A percentile compares a stretch with the other conserved stretches of the same genome.
Conservation (phyloP, 192 early-diverging fungal species). For the Geranomyces variabilis region DNA sequence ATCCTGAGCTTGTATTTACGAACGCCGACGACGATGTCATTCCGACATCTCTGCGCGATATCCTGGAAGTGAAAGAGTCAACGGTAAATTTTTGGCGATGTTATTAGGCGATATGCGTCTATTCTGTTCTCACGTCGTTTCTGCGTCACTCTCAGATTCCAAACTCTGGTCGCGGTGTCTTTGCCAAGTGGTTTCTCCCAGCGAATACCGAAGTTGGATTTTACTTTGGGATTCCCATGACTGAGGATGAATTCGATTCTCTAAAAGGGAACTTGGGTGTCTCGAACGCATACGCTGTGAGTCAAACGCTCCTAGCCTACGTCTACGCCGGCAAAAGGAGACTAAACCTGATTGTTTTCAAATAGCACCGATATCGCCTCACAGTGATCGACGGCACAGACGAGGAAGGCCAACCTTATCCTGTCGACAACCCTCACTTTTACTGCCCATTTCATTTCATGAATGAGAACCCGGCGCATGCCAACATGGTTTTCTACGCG, state of each 20-base stretch:
- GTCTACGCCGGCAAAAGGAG: too few species aligned
- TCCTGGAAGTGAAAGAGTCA: slow-evolving; percentile 46
- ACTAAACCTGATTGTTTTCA: too few species aligned
- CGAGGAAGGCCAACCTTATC: slow-evolving; percentile 72
- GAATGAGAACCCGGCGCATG: slow-evolving; percentile 71
- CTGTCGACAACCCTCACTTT: slow-evolving; percentile 52
- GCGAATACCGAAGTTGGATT: slow-evolving; percentile 79
- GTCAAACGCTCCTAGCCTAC: too few species aligned
- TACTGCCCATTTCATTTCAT: slow-evolving; percentile 91
- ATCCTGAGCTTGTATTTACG: background rate
- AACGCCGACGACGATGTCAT: slow-evolving; percentile 24
- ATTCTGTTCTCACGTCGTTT: background rate
- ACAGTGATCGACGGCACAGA: slow-evolving; percentile 92
- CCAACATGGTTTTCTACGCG: slow-evolving; percentile 77
- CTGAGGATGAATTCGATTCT: slow-evolving; percentile 91
- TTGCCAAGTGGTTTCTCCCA: slow-evolving; percentile 66
- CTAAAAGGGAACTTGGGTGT: slow-evolving; percentile 78
- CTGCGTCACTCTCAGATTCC: slow-evolving; percentile 30
- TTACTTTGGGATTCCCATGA: slow-evolving; percentile 96
- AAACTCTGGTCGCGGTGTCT: slow-evolving; percentile 46
- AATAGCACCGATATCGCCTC: slow-evolving; percentile 68
- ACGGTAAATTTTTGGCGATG: slow-evolving; percentile 23
- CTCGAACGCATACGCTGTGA: slow-evolving; percentile 86
- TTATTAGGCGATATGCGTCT: background rate
- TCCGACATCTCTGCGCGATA: slow-evolving; percentile 41